Conservation (phyloP, 768 basidiomycete genomes). For the Tulasnella sp. region DNA sequence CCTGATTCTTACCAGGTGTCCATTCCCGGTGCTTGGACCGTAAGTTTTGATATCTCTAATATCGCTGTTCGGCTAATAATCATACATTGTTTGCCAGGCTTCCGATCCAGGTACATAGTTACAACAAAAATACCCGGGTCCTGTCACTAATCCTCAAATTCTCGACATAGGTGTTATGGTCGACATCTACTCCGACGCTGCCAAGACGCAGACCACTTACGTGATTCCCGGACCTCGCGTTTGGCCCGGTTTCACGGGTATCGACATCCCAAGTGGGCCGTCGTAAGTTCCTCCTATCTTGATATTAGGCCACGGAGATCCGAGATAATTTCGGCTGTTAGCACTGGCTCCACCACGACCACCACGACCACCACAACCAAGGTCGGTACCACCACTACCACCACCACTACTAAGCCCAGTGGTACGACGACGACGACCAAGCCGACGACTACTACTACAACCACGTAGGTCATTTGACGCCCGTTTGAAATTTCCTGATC, state of each 20-base stretch:
- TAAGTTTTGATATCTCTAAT: neutral
- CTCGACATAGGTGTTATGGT: conserved; percentile 11
- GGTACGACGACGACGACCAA: neutral
- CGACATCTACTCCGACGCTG: conserved; percentile 10
- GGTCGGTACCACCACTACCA: neutral
- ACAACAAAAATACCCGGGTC: too few species aligned
- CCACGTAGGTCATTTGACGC: neutral
- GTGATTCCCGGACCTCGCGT: conserved; percentile 10
- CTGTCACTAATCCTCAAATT: too few species aligned
- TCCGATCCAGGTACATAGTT: neutral
- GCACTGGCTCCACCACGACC: too few species aligned
- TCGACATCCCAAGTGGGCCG: neutral
- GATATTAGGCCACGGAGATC: neutral
- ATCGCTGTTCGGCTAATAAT: neutral
- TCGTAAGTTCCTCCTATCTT: neutral
- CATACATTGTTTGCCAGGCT: neutral
- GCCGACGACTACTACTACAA: neutral
- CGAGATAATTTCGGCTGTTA: neutral
- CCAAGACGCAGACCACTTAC: conserved; percentile 11
- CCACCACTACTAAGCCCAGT: neutral
- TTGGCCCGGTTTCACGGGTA: conserved; percentile 5
- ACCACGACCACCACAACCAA: neutral
- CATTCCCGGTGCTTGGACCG: conserved; percentile 13
- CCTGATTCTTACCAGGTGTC: conserved; percentile 10
- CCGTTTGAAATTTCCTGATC: neutral